phyloP scores from a whole-genome alignment of 2,329 filamentous ascomycete genomes.

The Celoporthe dispersa region DNA sequence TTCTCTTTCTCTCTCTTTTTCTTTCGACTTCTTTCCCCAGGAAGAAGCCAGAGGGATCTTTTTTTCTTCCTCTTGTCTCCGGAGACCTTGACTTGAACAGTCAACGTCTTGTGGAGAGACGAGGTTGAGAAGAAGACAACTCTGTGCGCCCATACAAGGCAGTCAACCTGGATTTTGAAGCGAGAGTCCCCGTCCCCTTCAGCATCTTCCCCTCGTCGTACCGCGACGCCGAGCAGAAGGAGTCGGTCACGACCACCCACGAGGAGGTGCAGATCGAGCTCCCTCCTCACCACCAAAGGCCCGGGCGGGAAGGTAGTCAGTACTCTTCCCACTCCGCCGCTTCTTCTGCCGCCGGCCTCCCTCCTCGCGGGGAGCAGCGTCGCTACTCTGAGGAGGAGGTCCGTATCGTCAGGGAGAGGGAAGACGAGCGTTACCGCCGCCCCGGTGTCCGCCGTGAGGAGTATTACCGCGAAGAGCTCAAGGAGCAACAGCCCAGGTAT shows the following conservation, averaged over 20 bases:
- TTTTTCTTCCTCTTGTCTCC: slow-evolving; percentile 65
- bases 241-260: slow-evolving; percentile 65
- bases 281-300: slow-evolving; percentile 71
- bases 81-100: slow-evolving; percentile 18
- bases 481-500: slow-evolving; percentile 31
- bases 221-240: slow-evolving; percentile 50
- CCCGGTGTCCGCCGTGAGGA: slow-evolving; percentile 63
- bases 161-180: slow-evolving; percentile 99
- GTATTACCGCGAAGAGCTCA: slow-evolving; percentile 57
- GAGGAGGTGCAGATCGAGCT: slow-evolving; percentile 89
- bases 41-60: slow-evolving; percentile 54
- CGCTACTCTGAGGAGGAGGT: slow-evolving; percentile 83
- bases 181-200: slow-evolving; percentile 98
- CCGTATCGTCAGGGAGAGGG: slow-evolving; percentile 75
- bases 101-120: slow-evolving; percentile 40
- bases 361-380: slow-evolving; percentile 63
- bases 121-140: slow-evolving; percentile 52
- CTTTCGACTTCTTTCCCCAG: slow-evolving; percentile 53
- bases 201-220: slow-evolving; percentile 99
- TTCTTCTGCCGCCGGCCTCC: slow-evolving; percentile 63
- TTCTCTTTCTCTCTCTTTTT: slow-evolving; percentile 50
- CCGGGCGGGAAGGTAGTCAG: slow-evolving; percentile 94
- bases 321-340: slow-evolving; percentile 71
- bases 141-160: slow-evolving; percentile 61
- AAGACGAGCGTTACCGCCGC: slow-evolving; percentile 77